Evolutionary conservation across 2,329 filamentous ascomycete genomes (phyloP).

Genomic region (Ploettnerulaceae sp.): DNA sequence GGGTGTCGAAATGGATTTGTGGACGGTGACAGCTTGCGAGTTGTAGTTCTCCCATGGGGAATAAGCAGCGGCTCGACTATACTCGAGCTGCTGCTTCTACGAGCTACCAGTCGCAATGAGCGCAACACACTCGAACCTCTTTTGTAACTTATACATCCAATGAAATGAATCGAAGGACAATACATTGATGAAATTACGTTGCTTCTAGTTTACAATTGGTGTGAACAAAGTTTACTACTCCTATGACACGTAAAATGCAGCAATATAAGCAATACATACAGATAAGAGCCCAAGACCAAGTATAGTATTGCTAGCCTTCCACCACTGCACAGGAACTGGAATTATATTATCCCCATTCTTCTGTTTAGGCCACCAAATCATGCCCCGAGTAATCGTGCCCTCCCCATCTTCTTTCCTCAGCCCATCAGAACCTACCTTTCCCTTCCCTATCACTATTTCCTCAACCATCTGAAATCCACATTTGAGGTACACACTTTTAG

Average conservation of each 20-base stretch:
- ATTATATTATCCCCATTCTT: not conserved
- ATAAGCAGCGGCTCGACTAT: too few relatives aligned
- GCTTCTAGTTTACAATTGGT: too few relatives aligned
- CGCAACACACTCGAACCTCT: too few relatives aligned
- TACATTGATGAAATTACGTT: too few relatives aligned
- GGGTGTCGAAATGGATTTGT: not conserved
- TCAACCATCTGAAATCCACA: conserved; percentile 21
- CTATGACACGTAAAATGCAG: not conserved
- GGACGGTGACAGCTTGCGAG: not conserved
- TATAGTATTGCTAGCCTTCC: not conserved
- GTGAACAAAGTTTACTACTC: not conserved
- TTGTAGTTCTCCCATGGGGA: not conserved
- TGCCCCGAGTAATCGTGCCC: conserved; percentile 20
- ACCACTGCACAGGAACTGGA: not conserved
- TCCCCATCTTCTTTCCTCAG: conserved; percentile 10
- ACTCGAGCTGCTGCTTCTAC: too few relatives aligned
- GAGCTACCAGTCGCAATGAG: too few relatives aligned
- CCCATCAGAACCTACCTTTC: conserved; percentile 15
- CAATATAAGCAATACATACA: not conserved
- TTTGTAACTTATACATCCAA: too few relatives aligned
- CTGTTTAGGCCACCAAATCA: conserved; percentile 23
- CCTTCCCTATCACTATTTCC: conserved; percentile 18
- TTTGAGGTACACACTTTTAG: conserved; percentile 14
- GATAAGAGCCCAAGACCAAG: not conserved
- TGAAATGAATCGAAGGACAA: too few relatives aligned